Conservation (phyloP, 2,329 filamentous ascomycete species). For the Colletotrichum horii region DNA sequence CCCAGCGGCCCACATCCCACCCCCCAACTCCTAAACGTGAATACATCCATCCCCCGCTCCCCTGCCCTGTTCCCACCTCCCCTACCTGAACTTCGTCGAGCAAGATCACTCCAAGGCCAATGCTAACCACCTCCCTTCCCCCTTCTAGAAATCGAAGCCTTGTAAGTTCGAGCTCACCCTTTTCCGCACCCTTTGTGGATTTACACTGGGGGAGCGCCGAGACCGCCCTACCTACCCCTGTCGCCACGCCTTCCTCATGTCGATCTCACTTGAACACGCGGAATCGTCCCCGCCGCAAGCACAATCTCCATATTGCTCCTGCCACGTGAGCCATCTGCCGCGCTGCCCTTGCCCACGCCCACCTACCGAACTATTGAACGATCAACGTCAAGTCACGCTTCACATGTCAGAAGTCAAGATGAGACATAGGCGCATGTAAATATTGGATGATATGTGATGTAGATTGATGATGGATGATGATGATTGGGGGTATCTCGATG, state of each 20-base stretch:
- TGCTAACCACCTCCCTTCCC: neutral
- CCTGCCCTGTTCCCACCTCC: neutral
- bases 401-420: neutral
- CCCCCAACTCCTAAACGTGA: neutral
- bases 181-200: neutral
- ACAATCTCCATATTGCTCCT: neutral
- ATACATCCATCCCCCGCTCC: neutral
- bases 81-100: neutral
- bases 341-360: neutral
- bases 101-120: neutral
- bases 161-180: constrained; percentile 65
- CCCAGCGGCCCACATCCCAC: neutral
- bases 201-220: neutral
- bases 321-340: neutral
- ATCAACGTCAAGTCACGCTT: neutral
- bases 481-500: constrained; percentile 16
- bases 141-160: constrained; percentile 79
- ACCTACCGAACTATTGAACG: neutral
- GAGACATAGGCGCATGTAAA: neutral
- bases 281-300: neutral
- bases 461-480: neutral
- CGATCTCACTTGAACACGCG: neutral
- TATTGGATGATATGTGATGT: neutral
- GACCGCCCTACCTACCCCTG: neutral
- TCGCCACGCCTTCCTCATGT: neutral